Evolutionary conservation across 2,329 filamentous ascomycete species (phyloP), one percentile per base, ranked within the genome.

Genomic region (Penicillium digitatum): DNA sequence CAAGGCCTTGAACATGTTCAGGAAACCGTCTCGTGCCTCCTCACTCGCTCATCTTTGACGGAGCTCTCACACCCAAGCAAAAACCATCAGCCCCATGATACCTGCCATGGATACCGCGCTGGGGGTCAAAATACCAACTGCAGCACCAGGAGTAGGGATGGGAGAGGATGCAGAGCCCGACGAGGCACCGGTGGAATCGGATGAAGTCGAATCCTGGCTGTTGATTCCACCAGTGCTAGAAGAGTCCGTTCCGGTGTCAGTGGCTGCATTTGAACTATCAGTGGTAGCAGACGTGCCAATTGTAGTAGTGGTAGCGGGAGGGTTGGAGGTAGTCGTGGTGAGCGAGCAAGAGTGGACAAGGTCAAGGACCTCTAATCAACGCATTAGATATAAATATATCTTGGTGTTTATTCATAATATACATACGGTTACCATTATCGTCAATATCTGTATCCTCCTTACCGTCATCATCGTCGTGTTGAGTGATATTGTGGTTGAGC

Each of bases 331-430:
- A 10, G 66, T 71, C 10, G 66, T 68, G 18, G 52, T 62, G 27
- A 70, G 56, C 10, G 51, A 52, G 59, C 69, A 71, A 24, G 62
- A 64, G 42, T 46, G 56, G n/a, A 70, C 63, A 29, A 71, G 66
- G 12, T 68, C 62, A 39, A 70, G 66, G 27, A 66, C 69, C 27
- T 70, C 69, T 70, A 39, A 31, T 26, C 6, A 24, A 9, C 3
- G 14, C 8, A 40, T 67, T 32, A 65, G 53, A 16, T 24, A 29
- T 9, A 5, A 12, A 20, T 26, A 8, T 8, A 24, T 39, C 3
- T 10, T 24, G 1, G 3, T 9, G 4, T 24, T 7, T 20, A 32
- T 24, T 44, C 16, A 18, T 11, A 24, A 32, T 40, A 11, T 45
- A 55, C 47, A 48, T 67, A 69, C 68, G 65, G 32, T 69, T 69